Base-by-base conservation (phyloP, 2,329 filamentous ascomycete genomes). In the Talaromyces rugulosus region DNA sequence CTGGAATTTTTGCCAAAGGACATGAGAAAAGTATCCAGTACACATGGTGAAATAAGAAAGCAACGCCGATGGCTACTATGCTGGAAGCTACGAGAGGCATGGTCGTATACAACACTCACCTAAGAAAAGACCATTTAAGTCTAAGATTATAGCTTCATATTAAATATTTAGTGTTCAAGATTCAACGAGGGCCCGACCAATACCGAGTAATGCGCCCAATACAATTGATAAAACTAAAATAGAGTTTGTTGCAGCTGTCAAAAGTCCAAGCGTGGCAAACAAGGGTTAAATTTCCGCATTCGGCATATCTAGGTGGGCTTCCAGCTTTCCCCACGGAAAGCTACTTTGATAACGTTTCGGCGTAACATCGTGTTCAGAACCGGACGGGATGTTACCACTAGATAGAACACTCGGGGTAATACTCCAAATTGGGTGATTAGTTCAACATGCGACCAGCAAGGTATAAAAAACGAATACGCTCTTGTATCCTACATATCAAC, bases 281-380 rank as follows among this genome's bases (percentile, higher is more conserved):
- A 23, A 27, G 56, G 56, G 33, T 30, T 58, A 58, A 58, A 58
- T 58, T 58, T 44, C 56, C 56, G 44, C 18, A 51, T 58, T 51
- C 30, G 56, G 56, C 30, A 33, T 58, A 23, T 51, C 42, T 23
- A 58, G 30, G 18, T 51, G 44, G 44, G 44, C 11, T 27, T 51
- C 18, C 18, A 8, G 11, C 9, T 36, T 57, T 57, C 55, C 36
- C 55, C 55, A 44, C 53, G 28, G 53, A 42, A 56, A 44, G 6
- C 23, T 4, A 44, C 55, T 56, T n/a, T 44, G 34, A 44, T 28
- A 56, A 44, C 28, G 55, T 16, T 30, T 42, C 23, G 14, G 27
- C 55, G 18, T 47, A 44, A 51, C 9, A 16, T 58, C 4, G 56
- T 58, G n/a, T 31, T 31, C 27, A 16, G 11, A 12, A 1, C 16